Base-by-base conservation (phyloP, 225 moss, liverwort and hornwort genomes). In the Rhytidiadelphus loreus region DNA sequence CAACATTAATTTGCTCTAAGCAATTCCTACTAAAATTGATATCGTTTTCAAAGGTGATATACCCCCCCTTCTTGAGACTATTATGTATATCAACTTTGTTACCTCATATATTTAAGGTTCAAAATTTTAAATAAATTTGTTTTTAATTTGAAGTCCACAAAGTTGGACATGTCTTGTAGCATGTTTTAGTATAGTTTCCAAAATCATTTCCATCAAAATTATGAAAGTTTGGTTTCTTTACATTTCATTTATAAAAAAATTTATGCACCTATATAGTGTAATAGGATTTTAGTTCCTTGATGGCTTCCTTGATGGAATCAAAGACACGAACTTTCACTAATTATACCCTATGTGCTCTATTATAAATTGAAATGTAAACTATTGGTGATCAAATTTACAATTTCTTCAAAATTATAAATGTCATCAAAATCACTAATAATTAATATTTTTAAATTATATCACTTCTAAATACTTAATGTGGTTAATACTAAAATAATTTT, bases 41-140 rank as follows among this genome's bases (percentile, higher is more conserved):
- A 12, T 50, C 1, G 3, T 32, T 48, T 0, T 1, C 12, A 50
- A 32, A 48, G 1, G 8, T 20, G 4, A 50, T 74, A 12, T 33
- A 5, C 2, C 33, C 50, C 21, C 21, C 8, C 21, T 33, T 33
- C 2, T 50, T 21, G 13, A 75, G 21, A 50, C 0, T 4, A 3
- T 48, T 50, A 48, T 48, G 1, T 24, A 12, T 20, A 0, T 50
- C 33, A 33, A 8, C 4, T 48, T 20, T 20, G 0, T 22, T 22
- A 2, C 13, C 0, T 13, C 5, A 21, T 22, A 2, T 33, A 0
- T 21, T 75, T 33, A 25, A 6, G 16, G 0, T 41, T 70, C 41
- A 3, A 26, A 70, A 70, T 24, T 39, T 24, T 8, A 24, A 69
- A 13, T 41, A 70, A 25, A 25, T 25, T 41, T 3, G 8, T 32